Base-by-base conservation (phyloP, 371 early-diverging fungal genomes). In the Chytridium lagenaria region DNA sequence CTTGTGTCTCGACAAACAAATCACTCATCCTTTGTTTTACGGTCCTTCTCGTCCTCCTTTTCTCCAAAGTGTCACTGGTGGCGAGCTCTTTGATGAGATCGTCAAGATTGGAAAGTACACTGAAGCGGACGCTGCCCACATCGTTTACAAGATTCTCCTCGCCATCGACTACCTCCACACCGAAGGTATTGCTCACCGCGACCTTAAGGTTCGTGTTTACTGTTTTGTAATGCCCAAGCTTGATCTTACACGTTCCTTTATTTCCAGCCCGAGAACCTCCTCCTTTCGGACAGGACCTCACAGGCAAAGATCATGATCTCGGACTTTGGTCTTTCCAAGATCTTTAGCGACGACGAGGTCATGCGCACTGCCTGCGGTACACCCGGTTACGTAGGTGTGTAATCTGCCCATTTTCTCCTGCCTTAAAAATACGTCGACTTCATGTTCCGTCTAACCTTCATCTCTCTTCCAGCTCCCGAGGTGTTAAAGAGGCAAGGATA, bases 261-360 rank as follows among this genome's bases (percentile, higher is more conserved):
- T 33, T 34, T 37, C 0, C 59, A 90, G 87, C 94, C 95, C 39
- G 94, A 94, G 77, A 91, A 94, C 83, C 90, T 97, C 1, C 80
- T 97, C 37, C 83, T 86, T 1, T 86, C 85, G 1, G 85, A 86
- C 77, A 83, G 80, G 59, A 91, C 73, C 79, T 89, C 77, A 80
- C 85, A 73, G 67, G 70, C 85, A 50, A 92, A 89, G 61, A 84
- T 97, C 75, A 96, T 96, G 87, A 89, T 98, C 36, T 90, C 94
- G 28, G 98, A 98, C 79, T 98, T 98, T 86, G 98, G 98, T 0
- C 80, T 98, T 50, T 95, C 97, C 50, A 95, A 94, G 78, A 92
- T 93, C 80, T 82, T 91, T 87, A 77, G 87, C 87, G 86, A 89
- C 79, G 85, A 84, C 74, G 80, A 83, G 80, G 81, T 81, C 37